Evolutionary conservation across 2,329 filamentous ascomycete species (phyloP), one percentile per base, ranked within the genome.

Genomic region (Teratosphaeria pseudoeucalypti): DNA sequence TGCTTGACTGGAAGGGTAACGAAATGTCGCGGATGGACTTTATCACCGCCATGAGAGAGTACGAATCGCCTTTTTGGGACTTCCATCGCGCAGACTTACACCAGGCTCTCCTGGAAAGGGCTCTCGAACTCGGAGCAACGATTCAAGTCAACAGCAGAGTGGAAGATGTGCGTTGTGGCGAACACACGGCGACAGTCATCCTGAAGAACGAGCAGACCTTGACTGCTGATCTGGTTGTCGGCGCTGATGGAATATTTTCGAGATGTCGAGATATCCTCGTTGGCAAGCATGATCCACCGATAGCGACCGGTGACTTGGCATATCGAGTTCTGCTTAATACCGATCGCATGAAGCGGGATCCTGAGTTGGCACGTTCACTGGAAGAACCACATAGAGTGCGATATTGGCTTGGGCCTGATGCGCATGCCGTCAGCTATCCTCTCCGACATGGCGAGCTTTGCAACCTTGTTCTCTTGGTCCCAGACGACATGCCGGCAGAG

Each of bases 401-500:
- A 63, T 80, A 80, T 64, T 81, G 79, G 79, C 72, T 81, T 57
- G 79, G 79, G 0, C 80, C 80, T 0, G 75, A 76, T 60, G 77
- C 76, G 1, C 81, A 82, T 62, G 78, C 77, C 32, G 81, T 84
- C 0, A 81, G 79, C 59, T 81, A 81, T 57, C 73, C 78, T 16
- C 70, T 81, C 16, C 72, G 77, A n/a, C 74, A 75, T 34, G 78
- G 76, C 23, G 72, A 78, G 57, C 70, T 78, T 7, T 78, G 79
- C 69, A 81, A 81, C 66, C 78, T 81, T 75, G 78, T 81, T 0
- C 68, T 81, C 0, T 69, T 81, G 0, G 78, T 80, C 0, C 79
- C 78, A 0, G 79, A 81, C 58, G 77, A 81, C 56, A 76, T 81
- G 67, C 79, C 78, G 2, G 72, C 70, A 0, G 73, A 73, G 3